Percentiles rank a stretch among this genome's conserved stretches.
Conservation (phyloP, 2,329 filamentous ascomycete species). For the Pseudocercospora eumusae region DNA sequence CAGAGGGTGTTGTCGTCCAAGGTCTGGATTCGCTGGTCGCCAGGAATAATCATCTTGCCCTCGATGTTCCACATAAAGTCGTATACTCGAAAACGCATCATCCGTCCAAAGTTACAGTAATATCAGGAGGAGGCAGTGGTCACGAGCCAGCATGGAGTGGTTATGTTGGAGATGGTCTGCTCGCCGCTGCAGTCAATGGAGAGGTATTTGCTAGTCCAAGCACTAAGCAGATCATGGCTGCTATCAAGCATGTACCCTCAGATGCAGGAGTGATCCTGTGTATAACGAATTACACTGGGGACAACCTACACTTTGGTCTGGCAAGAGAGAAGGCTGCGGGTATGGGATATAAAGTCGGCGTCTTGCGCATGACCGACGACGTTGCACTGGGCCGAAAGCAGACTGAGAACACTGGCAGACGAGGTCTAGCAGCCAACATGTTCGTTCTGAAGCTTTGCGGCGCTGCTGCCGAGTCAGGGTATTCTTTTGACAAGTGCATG, state of each 20-base stretch:
- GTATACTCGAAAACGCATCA: constrained; percentile 51
- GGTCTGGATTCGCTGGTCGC: constrained; percentile 51
- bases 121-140: constrained; percentile 51
- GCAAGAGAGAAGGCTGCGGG: constrained; percentile 51
- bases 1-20: constrained; percentile 53
- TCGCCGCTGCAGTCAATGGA: constrained; percentile 51
- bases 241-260: constrained; percentile 49
- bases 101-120: constrained; percentile 48
- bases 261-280: constrained; percentile 51
- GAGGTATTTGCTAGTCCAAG: constrained; percentile 53
- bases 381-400: constrained; percentile 52
- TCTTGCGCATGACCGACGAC: constrained; percentile 54
- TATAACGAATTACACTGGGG: constrained; percentile 54
- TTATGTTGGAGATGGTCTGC: constrained; percentile 53
- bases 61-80: constrained; percentile 52
- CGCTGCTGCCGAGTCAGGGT: constrained; percentile 48
- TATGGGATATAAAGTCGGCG: constrained; percentile 48
- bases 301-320: constrained; percentile 53
- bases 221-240: constrained; percentile 54
- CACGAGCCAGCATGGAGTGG: constrained; percentile 54
- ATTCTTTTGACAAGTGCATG: constrained; percentile 49
- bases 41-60: constrained; percentile 47
- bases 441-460: constrained; percentile 52
- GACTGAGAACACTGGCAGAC: constrained; percentile 51
- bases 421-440: constrained; percentile 54